These are phyloP conservation scores for Selenicereus undatus DNA, from an alignment of 148 eudicot species.

Conservation along the genomic window DNA sequence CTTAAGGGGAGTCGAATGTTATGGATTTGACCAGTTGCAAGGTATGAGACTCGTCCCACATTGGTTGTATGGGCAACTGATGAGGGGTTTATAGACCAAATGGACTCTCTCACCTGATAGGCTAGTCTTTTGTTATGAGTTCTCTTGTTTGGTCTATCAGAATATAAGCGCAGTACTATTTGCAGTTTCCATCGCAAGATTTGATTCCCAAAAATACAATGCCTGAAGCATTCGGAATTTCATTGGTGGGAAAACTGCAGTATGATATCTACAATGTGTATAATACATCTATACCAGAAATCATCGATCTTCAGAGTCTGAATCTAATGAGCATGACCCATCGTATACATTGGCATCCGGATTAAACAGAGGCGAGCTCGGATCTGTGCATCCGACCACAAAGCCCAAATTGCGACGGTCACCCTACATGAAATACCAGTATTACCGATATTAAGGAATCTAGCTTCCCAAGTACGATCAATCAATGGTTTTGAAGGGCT, in stretches of 20 bases:
- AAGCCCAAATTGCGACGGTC: slow-evolving; percentile 81
- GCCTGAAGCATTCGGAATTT: not conserved
- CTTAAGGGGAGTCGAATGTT: too few relatives aligned
- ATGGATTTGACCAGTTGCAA: too few relatives aligned
- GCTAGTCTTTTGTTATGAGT: too few relatives aligned
- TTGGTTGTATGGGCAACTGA: too few relatives aligned
- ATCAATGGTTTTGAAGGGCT: not conserved
- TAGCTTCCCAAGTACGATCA: not conserved
- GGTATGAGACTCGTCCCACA: too few relatives aligned
- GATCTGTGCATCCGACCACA: slow-evolving; percentile 80
- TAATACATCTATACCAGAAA: not conserved
- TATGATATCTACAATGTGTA: slow-evolving; percentile 21
- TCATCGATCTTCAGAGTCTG: slow-evolving; percentile 46
- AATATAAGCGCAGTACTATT: not conserved
- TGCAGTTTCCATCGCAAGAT: not conserved
- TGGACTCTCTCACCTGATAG: too few relatives aligned
- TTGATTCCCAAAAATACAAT: not conserved
- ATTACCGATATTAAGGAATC: not conserved
- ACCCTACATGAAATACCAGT: slow-evolving; percentile 49
- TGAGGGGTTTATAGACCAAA: too few relatives aligned
- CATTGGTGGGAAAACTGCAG: not conserved
- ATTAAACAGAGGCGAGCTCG: slow-evolving; percentile 47
- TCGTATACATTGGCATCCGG: slow-evolving; percentile 86
- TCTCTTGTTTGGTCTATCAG: too few relatives aligned
- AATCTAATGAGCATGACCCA: slow-evolving; percentile 71